Evolutionary conservation across 2,329 filamentous ascomycete species (phyloP).

Genomic region (Penicillium sp.): DNA sequence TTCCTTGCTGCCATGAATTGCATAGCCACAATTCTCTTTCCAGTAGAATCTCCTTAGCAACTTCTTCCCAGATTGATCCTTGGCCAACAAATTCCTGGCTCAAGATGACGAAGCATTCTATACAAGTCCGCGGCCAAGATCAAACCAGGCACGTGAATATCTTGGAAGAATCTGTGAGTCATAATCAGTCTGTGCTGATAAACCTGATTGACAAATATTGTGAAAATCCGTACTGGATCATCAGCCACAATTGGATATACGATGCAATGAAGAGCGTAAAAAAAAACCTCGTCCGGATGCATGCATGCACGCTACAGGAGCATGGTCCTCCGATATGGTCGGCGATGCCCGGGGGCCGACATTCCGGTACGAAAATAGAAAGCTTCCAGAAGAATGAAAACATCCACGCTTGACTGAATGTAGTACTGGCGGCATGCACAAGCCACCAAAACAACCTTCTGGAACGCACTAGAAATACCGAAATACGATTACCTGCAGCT

Average conservation of each 20-base stretch:
- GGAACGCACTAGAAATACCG: slow-evolving; percentile 9
- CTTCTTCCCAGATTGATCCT: background rate
- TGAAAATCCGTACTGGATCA: background rate
- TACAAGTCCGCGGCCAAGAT: background rate
- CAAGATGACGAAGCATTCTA: background rate
- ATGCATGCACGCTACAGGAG: background rate
- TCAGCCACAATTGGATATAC: background rate
- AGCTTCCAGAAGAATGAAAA: slow-evolving; percentile 10
- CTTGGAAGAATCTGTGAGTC: background rate
- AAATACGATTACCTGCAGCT: slow-evolving; percentile 8
- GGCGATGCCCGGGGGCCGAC: slow-evolving; percentile 7
- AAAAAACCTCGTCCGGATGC: background rate
- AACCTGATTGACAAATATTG: background rate
- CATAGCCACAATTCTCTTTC: background rate
- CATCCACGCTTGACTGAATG: background rate
- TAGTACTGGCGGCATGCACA: background rate
- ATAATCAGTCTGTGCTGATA: background rate
- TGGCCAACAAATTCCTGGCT: background rate
- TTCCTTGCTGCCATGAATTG: background rate
- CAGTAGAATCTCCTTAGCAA: background rate
- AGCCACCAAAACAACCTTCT: slow-evolving; percentile 8
- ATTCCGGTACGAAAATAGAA: slow-evolving; percentile 14
- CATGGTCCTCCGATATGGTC: slow-evolving; percentile 2
- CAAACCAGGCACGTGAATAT: background rate
- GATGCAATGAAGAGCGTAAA: background rate